Percentiles rank a stretch among this genome's conserved stretches.
These are phyloP conservation scores for Vigna hirtella DNA, from an alignment of 306 rosid species.

Conservation along the genomic window DNA sequence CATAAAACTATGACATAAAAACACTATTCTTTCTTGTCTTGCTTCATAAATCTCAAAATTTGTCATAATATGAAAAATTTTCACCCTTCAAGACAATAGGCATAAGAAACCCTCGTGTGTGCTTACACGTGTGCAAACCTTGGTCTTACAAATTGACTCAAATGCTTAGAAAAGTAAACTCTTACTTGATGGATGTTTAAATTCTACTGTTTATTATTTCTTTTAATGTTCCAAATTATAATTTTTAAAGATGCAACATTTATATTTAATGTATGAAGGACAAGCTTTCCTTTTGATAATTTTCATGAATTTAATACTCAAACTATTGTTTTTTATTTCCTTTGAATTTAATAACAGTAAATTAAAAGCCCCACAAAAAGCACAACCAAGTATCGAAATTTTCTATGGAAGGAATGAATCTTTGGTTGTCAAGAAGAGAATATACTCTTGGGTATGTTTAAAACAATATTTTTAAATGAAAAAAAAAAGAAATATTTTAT, in stretches of 20 bases:
- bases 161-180: background rate
- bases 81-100: background rate
- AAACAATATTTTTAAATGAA: background rate
- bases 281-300: background rate
- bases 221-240: background rate
- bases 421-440: background rate
- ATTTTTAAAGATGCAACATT: background rate
- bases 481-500: too few species aligned
- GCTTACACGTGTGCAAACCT: slow-evolving; percentile 10
- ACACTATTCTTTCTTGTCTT: background rate
- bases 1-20: background rate
- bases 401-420: background rate
- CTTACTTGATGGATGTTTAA: too few species aligned
- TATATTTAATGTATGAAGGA: background rate
- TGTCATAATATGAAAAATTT: background rate
- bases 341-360: background rate
- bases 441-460: background rate
- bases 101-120: slow-evolving; percentile 7
- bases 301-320: background rate
- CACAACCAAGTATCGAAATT: background rate
- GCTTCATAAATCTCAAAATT: background rate
- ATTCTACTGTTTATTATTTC: background rate
- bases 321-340: background rate
- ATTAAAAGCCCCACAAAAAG: background rate
- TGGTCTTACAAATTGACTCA: slow-evolving; percentile 46